Evolutionary conservation across 1,284 basidiomycete genomes (phyloP), one percentile per base, ranked within the genome.

Genomic region (Lentinula novae-zelandiae): DNA sequence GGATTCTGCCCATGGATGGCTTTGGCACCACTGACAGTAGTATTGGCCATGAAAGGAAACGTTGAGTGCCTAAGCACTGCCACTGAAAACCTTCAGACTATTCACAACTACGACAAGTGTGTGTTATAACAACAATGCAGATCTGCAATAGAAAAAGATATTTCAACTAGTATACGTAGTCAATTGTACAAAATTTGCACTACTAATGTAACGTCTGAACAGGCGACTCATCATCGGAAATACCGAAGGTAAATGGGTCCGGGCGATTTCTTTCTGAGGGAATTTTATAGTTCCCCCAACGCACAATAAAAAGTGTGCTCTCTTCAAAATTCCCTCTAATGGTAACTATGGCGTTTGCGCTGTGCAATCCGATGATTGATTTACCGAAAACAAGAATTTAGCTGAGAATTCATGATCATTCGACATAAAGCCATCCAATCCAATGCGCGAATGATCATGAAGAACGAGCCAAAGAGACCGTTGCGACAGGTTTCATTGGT

Each of bases 1-100:
- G 92, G 92, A 73, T 96, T 95, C 65, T 95, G 92, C 53, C 97
- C 96, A 71, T 98, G 96, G 67, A 99, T 92, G 34, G 90, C 83
- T 49, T 82, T 77, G 33, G 94, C 93, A 27, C 90, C 91, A 58
- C 82, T 82, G 65, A 93, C 82, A 22, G 94, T 97, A 31, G 92
- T 94, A 72, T 97, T 97, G 53, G 94, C 94, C 95, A 95, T 93
- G 68, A 52, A 50, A 9, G 31, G 2, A 51, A 42, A n/a, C 1
- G 2, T 40, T 20, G 0, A 46, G 44, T 9, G 34, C 36, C 10
- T 4, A 42, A n/a, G 38, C 53, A 54, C 53, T 54, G 53, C 38
- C 36, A 53, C 36, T 38, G 44, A 46, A 8, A 22, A 46, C 44
- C n/a, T 15, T 46, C 2, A 46, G n/a, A 46, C 8, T 13, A 39